Conservation (phyloP, 805 yeast genomes). For the Pichia nanzhaoensis region DNA sequence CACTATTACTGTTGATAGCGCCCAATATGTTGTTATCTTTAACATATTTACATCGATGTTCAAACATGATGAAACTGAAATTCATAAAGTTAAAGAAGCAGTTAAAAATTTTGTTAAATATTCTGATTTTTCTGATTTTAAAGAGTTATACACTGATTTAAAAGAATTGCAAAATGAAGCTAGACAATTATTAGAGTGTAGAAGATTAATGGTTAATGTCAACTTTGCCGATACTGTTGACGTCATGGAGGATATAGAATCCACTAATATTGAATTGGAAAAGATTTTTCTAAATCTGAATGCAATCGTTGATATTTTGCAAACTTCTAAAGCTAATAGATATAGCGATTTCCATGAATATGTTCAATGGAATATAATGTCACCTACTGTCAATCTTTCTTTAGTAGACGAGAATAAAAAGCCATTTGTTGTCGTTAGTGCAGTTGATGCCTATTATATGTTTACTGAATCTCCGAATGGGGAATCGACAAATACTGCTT, state of each 20-base stretch:
- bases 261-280: constrained; percentile 26
- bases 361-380: constrained; percentile 51
- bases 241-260: constrained; percentile 8
- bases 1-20: constrained; percentile 46
- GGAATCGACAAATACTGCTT: constrained; percentile 56
- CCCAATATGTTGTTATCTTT: constrained; percentile 49
- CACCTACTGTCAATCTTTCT: constrained; percentile 69
- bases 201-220: constrained; percentile 16
- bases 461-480: constrained; percentile 63
- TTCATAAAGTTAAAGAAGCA: constrained; percentile 34
- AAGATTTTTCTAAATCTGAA: constrained; percentile 20
- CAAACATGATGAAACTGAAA: constrained; percentile 30
- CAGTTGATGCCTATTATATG: constrained; percentile 54
- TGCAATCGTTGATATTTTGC: constrained; percentile 24
- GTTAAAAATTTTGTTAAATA: constrained; percentile 29
- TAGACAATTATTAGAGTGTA: constrained; percentile 20
- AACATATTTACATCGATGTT: constrained; percentile 41
- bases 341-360: constrained; percentile 32
- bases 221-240: neutral
- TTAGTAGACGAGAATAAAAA: constrained; percentile 51
- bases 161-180: constrained; percentile 19
- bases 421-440: constrained; percentile 69
- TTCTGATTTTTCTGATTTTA: constrained; percentile 23
- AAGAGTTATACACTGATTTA: constrained; percentile 17
- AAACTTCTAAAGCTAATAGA: constrained; percentile 24